Evolutionary conservation across 202 grass and related monocot genomes (phyloP).

Genomic region (Cymbopogon flexuosus): DNA sequence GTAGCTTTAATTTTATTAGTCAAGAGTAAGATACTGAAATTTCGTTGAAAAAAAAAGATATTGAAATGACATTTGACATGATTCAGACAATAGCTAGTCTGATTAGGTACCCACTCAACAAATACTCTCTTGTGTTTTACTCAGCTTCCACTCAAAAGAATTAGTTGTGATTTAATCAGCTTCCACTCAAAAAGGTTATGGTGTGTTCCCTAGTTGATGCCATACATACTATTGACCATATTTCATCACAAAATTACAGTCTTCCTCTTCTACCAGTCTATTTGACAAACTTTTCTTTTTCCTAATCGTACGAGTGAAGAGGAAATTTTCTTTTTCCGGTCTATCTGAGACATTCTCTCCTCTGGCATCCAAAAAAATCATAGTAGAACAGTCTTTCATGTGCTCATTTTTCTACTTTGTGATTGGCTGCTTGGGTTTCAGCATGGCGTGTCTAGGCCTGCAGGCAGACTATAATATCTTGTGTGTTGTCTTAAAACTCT

Average conservation of each 20-base stretch:
- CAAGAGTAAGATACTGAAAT: neutral
- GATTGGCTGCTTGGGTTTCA: neutral
- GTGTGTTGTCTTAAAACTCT: neutral
- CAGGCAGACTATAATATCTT: neutral
- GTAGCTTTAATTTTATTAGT: neutral
- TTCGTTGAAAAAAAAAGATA: neutral
- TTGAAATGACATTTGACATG: slow-evolving; percentile 1
- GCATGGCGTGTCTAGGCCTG: neutral
- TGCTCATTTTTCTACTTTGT: neutral
- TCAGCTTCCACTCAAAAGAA: slow-evolving; percentile 22
- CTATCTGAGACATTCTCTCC: neutral
- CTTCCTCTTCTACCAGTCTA: neutral
- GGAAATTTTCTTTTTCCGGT: neutral
- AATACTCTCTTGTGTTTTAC: neutral
- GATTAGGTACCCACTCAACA: slow-evolving; percentile 18
- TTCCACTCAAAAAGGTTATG: neutral
- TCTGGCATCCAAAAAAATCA: neutral
- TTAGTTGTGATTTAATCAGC: slow-evolving; percentile 2
- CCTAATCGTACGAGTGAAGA: neutral
- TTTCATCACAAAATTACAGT: neutral
- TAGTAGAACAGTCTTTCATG: neutral
- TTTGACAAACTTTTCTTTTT: neutral
- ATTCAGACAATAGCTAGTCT: slow-evolving; percentile 12
- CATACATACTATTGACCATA: neutral
- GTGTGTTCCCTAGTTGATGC: neutral